Evolutionary conservation across 1,139 yeast genomes (phyloP).

Genomic region (Candida sanyaensis): DNA sequence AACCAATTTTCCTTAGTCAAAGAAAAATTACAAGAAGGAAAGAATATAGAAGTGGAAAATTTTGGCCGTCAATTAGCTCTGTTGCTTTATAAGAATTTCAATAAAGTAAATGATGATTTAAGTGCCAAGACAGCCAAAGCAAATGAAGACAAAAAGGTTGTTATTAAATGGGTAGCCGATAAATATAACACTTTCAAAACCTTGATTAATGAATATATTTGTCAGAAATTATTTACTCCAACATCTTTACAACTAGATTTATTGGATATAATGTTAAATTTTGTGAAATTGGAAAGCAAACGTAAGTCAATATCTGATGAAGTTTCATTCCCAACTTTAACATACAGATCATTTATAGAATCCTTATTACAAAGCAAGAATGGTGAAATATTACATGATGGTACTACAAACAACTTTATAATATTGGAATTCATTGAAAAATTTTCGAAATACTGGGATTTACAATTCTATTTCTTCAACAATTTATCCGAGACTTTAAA

Average conservation of each 20-base stretch:
- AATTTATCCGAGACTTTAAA: slow-evolving; percentile 21
- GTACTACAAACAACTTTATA: slow-evolving; percentile 53
- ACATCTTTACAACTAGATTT: slow-evolving; percentile 60
- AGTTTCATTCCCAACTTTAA: slow-evolving; percentile 62
- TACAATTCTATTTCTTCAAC: slow-evolving; percentile 64
- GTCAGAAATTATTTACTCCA: slow-evolving; percentile 29
- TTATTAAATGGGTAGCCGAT: slow-evolving; percentile 64
- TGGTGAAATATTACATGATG: slow-evolving; percentile 42
- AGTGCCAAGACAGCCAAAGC: slow-evolving; percentile 38
- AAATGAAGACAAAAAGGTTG: slow-evolving; percentile 49
- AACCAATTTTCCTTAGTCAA: slow-evolving; percentile 34
- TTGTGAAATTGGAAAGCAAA: slow-evolving; percentile 61
- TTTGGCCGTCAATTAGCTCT: slow-evolving; percentile 52
- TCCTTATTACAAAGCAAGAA: slow-evolving; percentile 45
- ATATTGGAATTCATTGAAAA: slow-evolving; percentile 60
- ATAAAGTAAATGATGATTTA: slow-evolving; percentile 49
- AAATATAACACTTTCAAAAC: slow-evolving; percentile 60
- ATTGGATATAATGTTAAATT: slow-evolving; percentile 62
- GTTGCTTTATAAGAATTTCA: slow-evolving; percentile 58
- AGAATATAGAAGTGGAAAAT: slow-evolving; percentile 29
- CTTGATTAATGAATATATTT: slow-evolving; percentile 42
- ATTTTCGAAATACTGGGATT: slow-evolving; percentile 53
- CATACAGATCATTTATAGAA: slow-evolving; percentile 51
- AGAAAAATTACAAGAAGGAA: slow-evolving; percentile 17
- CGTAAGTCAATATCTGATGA: slow-evolving; percentile 48